Percentiles rank a stretch among this genome's conserved stretches.
Conservation (phyloP, 768 basidiomycete genomes). For the Panaeolus cyanescens region DNA sequence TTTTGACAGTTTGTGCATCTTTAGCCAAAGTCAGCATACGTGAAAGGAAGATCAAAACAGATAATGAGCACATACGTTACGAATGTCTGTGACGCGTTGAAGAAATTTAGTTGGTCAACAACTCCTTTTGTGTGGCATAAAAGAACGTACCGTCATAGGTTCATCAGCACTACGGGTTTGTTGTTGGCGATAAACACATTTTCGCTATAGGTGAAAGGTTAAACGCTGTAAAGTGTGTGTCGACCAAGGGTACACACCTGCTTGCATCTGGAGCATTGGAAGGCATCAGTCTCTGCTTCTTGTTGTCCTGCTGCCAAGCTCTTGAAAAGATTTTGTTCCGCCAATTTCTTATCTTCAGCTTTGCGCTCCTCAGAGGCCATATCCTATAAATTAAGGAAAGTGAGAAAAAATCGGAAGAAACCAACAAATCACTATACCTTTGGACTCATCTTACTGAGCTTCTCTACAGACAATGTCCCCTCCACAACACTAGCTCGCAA, state of each 20-base stretch:
- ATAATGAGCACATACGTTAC: conserved; percentile 64
- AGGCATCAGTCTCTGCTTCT: conserved; percentile 95
- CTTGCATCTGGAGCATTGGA: conserved; percentile 96
- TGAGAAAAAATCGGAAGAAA: not conserved
- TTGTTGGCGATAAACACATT: conserved; percentile 92
- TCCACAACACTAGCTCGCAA: conserved; percentile 84
- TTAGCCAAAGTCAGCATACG: not conserved
- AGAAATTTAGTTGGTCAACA: not conserved
- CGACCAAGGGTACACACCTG: conserved; percentile 49
- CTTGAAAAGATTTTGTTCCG: conserved; percentile 86
- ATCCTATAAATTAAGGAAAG: conserved; percentile 53
- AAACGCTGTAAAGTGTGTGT: not conserved
- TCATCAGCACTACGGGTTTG: conserved; percentile 98
- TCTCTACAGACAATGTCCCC: conserved; percentile 71
- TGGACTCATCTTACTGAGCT: conserved; percentile 79
- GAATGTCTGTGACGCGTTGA: conserved; percentile 61
- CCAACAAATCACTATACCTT: conserved; percentile 48
- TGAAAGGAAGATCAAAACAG: conserved; percentile 3
- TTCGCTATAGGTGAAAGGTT: conserved; percentile 46
- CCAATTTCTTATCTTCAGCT: conserved; percentile 79
- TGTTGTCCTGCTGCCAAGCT: conserved; percentile 87
- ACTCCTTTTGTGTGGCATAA: not conserved
- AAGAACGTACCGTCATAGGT: conserved; percentile 85
- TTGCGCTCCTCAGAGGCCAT: conserved; percentile 95
- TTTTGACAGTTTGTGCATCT: conserved; percentile 37